Conservation (phyloP, 2,329 filamentous ascomycete species). For the Penicillium verrucosum region DNA sequence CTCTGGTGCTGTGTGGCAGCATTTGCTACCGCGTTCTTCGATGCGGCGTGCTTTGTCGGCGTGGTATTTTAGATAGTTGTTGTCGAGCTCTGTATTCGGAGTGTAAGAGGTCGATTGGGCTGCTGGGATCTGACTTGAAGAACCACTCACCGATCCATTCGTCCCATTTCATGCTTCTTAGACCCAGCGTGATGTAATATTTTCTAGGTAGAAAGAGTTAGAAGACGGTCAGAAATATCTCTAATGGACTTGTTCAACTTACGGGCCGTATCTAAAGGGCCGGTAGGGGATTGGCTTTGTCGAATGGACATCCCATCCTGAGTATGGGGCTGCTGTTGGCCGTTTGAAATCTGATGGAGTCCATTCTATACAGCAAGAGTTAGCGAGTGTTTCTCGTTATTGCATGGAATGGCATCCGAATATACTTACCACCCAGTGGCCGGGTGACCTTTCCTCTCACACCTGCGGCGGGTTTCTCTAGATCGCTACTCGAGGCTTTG, state of each 20-base stretch:
- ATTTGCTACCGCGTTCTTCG: constrained; percentile 62
- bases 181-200: constrained; percentile 73
- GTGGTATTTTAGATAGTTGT: constrained; percentile 71
- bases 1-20: constrained; percentile 65
- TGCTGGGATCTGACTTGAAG: neutral
- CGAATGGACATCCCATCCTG: constrained; percentile 64
- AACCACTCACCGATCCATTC: constrained; percentile 63
- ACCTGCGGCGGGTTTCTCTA: constrained; percentile 43
- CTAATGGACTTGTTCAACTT: constrained; percentile 20
- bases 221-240: neutral
- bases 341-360: constrained; percentile 56
- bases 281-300: constrained; percentile 74
- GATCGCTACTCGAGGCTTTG: constrained; percentile 39
- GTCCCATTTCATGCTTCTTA: constrained; percentile 65
- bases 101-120: neutral
- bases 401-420: neutral
- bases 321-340: constrained; percentile 60
- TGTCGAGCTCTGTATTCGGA: constrained; percentile 64
- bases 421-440: constrained; percentile 46
- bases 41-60: constrained; percentile 68
- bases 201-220: constrained; percentile 39
- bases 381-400: neutral
- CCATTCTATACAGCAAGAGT: constrained; percentile 48
- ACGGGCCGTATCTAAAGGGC: constrained; percentile 72
- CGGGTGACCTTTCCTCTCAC: constrained; percentile 35